Base-by-base conservation (phyloP, 108 stramenopile genomes). In the Schizochytrium sp. region DNA sequence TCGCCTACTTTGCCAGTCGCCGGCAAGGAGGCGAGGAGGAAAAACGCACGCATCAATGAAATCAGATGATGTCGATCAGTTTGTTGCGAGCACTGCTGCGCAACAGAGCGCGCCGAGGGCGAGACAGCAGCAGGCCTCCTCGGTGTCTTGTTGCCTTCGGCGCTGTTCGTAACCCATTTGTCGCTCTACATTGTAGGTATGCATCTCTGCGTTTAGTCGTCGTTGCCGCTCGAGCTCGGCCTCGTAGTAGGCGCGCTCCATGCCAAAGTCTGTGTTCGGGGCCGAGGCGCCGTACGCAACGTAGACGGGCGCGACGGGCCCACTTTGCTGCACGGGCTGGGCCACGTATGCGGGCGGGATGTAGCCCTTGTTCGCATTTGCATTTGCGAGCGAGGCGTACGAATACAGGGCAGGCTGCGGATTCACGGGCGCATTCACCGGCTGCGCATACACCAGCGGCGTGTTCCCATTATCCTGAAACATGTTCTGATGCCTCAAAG, bases 71-170 rank as follows among this genome's bases (percentile, higher is more conserved):
- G 58, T 41, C 63, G 25, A 69, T 28, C 63, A 83, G 45, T 83
- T 83, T 12, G 76, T 53, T 23, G 51, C 45, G 25, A 47, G 51
- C 25, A 53, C 45, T 8, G 76, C 76, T 45, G 76, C 76, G 51
- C 76, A 83, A 28, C 76, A 83, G 12, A 83, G 48, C 10, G 76
- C 51, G 76, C 48, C 48, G 51, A 83, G 76, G 44, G 76, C 76
- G 48, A 83, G 51, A 34, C 76, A 83, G 76, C 76, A 83, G 76
- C 76, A 83, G 48, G 76, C 76, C 45, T 83, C 76, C 76, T 83
- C 48, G 45, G 45, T 28, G 18, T 69, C 63, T n/a, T 69, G 63
- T n/a, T 69, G 63, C n/a, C 63, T 69, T n/a, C 63, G 14, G 14
- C 18, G 63, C 63, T 69, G 63, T n/a, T 69, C 63, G 63, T 69